A percentile compares a stretch with the other conserved stretches of the same genome.
These are phyloP conservation scores for Orychophragmus violaceus DNA, from an alignment of 345 rosid species.

Conservation along the genomic window DNA sequence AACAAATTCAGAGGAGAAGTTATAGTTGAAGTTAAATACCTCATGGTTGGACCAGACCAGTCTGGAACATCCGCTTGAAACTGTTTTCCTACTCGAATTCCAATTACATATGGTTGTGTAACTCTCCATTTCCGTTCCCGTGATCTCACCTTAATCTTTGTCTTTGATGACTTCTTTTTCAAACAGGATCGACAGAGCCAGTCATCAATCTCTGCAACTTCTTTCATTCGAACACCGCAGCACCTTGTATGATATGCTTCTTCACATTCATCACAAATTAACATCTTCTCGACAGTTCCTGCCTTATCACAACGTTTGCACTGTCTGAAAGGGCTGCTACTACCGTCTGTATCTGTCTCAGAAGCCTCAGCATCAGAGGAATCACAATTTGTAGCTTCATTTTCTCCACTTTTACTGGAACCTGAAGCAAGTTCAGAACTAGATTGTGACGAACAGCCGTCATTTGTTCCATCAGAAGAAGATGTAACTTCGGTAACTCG, in stretches of 20 bases:
- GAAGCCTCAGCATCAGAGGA: constrained; percentile 48
- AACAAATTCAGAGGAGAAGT: constrained; percentile 4
- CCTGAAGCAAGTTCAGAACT: constrained; percentile 43
- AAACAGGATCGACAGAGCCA: constrained; percentile 79
- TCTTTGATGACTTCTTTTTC: constrained; percentile 43
- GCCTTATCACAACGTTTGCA: constrained; percentile 63
- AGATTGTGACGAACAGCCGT: constrained; percentile 62
- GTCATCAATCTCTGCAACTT: constrained; percentile 47
- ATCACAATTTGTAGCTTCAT: constrained; percentile 54
- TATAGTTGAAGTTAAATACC: constrained; percentile 38
- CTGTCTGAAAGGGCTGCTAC: constrained; percentile 32
- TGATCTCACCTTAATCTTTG: constrained; percentile 32
- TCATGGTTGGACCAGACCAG: constrained; percentile 60
- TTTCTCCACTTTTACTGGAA: constrained; percentile 41
- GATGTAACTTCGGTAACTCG: constrained; percentile 4
- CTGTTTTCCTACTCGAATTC: constrained; percentile 70
- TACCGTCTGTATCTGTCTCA: constrained; percentile 32
- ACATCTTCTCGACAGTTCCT: constrained; percentile 47
- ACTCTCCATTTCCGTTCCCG: constrained; percentile 44
- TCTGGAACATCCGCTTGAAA: constrained; percentile 87
- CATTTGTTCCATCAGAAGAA: constrained; percentile 43
- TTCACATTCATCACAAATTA: constrained; percentile 87
- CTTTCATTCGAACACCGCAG: constrained; percentile 49
- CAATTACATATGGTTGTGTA: constrained; percentile 40
- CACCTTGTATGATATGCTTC: constrained; percentile 76